phyloP scores from a whole-genome alignment of 2,329 filamentous ascomycete genomes.

The Trichoderma gracile region DNA sequence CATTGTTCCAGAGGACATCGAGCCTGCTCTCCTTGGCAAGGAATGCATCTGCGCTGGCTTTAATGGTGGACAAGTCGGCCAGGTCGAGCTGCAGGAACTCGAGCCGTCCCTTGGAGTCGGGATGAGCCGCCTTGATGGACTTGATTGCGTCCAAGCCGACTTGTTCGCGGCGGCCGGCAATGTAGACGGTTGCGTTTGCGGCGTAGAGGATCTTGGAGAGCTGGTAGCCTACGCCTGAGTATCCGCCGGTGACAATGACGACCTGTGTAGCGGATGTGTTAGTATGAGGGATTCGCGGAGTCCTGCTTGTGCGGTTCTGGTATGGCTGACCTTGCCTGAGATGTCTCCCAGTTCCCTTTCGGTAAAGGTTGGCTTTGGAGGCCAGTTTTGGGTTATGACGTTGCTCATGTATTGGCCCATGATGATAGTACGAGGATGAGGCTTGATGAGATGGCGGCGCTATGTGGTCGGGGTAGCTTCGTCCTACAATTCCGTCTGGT shows the following conservation, averaged over 20 bases:
- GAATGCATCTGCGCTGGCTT: constrained; percentile 37
- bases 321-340: constrained; percentile 46
- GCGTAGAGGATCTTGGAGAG: constrained; percentile 55
- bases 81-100: constrained; percentile 50
- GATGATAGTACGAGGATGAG: not conserved
- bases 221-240: constrained; percentile 52
- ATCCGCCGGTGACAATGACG: constrained; percentile 52
- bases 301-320: not conserved
- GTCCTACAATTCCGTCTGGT: no score
- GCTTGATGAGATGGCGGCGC: not conserved
- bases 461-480: not conserved
- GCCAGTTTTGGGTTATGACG: constrained; percentile 25
- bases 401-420: not conserved
- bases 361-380: constrained; percentile 31
- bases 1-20: constrained; percentile 49
- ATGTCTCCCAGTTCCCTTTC: constrained; percentile 65
- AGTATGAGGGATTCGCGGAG: rapidly evolving
- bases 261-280: constrained; percentile 36
- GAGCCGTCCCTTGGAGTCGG: constrained; percentile 43
- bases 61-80: constrained; percentile 42
- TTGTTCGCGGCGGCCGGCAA: constrained; percentile 50
- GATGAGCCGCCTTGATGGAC: constrained; percentile 41
- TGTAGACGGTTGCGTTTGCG: constrained; percentile 56
- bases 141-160: constrained; percentile 49
- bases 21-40: constrained; percentile 37